phyloP scores from a whole-genome alignment of 192 early-diverging fungal genomes.

The Gaertneriomyces semiglobifer region DNA sequence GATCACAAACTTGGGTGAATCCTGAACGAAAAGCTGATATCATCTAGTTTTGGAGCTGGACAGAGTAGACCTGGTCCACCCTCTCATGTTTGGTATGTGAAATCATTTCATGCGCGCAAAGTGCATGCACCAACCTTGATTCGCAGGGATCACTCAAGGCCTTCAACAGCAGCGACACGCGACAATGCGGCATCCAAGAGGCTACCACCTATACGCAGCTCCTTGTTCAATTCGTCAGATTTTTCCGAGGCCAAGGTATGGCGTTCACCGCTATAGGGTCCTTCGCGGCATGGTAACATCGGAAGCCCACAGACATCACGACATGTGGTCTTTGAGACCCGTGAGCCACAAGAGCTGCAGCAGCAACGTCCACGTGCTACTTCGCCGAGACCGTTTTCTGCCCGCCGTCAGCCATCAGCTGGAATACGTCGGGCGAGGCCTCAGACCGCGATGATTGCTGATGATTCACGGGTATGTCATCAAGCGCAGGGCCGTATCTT shows the following conservation, averaged over 20 bases:
- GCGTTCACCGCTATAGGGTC: too few relatives aligned
- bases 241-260: not conserved
- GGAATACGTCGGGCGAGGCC: conserved; percentile 19
- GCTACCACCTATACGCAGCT: conserved; percentile 29
- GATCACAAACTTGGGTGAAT: conserved; percentile 5
- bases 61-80: not conserved
- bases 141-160: conserved; percentile 27
- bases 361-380: conserved; percentile 6
- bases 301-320: conserved; percentile 4
- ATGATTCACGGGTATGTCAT: conserved; percentile 1
- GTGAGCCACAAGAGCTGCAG: conserved; percentile 9
- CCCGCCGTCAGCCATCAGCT: conserved; percentile 27
- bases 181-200: conserved; percentile 13
- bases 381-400: conserved; percentile 28
- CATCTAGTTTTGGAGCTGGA: conserved; percentile 21
- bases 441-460: conserved; percentile 21
- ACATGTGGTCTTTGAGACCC: conserved; percentile 30
- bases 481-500: too few relatives aligned
- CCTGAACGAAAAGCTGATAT: not conserved
- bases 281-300: too few relatives aligned
- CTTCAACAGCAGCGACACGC: conserved; percentile 19
- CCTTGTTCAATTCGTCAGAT: too few relatives aligned
- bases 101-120: not conserved
- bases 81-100: conserved; percentile 22
- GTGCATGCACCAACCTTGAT: not conserved